These are phyloP conservation scores for Trichoderma koningii DNA, from an alignment of 2,329 filamentous ascomycete species.

Conservation along the genomic window DNA sequence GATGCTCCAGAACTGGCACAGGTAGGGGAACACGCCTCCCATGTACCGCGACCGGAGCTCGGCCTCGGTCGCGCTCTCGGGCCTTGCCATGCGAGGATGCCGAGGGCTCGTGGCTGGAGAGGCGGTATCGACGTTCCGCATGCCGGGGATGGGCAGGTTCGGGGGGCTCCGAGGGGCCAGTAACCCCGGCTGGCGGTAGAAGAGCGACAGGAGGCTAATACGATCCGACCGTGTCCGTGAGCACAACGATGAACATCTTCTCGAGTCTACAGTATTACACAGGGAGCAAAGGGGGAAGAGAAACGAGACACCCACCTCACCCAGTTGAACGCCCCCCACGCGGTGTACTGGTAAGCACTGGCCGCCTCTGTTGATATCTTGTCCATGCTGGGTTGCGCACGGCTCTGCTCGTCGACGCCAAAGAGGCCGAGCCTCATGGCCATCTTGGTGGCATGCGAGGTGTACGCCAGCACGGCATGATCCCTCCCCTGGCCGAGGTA, in stretches of 20 bases:
- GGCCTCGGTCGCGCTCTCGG: too few species aligned
- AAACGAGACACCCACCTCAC: constrained; percentile 38
- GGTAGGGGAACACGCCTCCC: constrained; percentile 36
- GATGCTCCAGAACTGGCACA: constrained; percentile 45
- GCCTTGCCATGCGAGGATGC: not conserved
- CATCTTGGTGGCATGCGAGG: constrained; percentile 37
- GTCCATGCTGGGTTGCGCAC: constrained; percentile 19
- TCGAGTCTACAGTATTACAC: not conserved
- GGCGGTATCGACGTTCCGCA: not conserved
- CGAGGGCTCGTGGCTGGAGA: not conserved
- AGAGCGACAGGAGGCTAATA: constrained; percentile 14
- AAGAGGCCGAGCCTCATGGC: constrained; percentile 39
- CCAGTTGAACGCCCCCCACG: constrained; percentile 44
- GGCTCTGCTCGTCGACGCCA: constrained; percentile 26
- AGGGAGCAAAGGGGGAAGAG: not conserved
- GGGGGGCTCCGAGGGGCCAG: constrained; percentile 7
- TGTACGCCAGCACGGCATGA: constrained; percentile 39
- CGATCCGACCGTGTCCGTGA: not conserved
- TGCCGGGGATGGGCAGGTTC: not conserved
- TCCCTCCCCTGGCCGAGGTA: constrained; percentile 42
- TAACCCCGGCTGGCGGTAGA: constrained; percentile 13
- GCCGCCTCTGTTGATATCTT: constrained; percentile 4
- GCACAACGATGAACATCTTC: not conserved
- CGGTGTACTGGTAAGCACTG: constrained; percentile 32
- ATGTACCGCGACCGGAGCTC: constrained; percentile 28